These are phyloP conservation scores for Annona squamosa DNA, from an alignment of 164 flowering plant species.

Conservation along the genomic window DNA sequence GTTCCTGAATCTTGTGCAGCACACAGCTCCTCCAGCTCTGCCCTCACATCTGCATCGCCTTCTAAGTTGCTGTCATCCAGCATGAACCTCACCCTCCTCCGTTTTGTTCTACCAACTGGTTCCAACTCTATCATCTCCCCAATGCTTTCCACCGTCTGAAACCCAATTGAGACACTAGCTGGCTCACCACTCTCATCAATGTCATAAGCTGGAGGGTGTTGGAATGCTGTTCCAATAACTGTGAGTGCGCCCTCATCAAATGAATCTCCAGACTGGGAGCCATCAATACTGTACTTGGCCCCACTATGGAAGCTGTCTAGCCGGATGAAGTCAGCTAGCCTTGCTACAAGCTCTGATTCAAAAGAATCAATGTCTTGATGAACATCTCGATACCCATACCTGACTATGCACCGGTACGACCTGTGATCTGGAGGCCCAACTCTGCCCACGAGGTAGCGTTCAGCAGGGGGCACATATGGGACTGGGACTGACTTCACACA, in stretches of 20 bases:
- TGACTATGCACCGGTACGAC: slow-evolving; percentile 80
- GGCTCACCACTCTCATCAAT: slow-evolving; percentile 49
- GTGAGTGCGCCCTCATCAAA: slow-evolving; percentile 43
- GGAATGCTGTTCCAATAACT: slow-evolving; percentile 53
- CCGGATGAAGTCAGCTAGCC: slow-evolving; percentile 58
- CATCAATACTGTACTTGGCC: slow-evolving; percentile 23
- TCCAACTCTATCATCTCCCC: slow-evolving; percentile 60
- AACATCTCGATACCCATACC: slow-evolving; percentile 89
- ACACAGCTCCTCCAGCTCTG: slow-evolving; percentile 59
- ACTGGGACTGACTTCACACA: slow-evolving; percentile 85
- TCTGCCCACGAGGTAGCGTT: slow-evolving; percentile 79
- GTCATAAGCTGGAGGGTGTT: slow-evolving; percentile 34
- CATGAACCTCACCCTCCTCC: slow-evolving; percentile 71
- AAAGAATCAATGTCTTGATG: slow-evolving; percentile 83
- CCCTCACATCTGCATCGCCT: slow-evolving; percentile 23
- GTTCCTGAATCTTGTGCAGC: slow-evolving; percentile 74
- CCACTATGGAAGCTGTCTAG: slow-evolving; percentile 37
- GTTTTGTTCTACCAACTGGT: slow-evolving; percentile 19
- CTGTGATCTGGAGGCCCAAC: slow-evolving; percentile 79
- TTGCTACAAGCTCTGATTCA: slow-evolving; percentile 60
- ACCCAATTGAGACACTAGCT: slow-evolving; percentile 56
- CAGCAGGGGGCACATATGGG: slow-evolving; percentile 66
- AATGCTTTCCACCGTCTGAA: slow-evolving; percentile 45
- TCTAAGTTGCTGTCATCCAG: slow-evolving; percentile 24
- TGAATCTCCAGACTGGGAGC: slow-evolving; percentile 24